Evolutionary conservation across 805 yeast species (phyloP).

Genomic region (Komagataella kurtzmanii): DNA sequence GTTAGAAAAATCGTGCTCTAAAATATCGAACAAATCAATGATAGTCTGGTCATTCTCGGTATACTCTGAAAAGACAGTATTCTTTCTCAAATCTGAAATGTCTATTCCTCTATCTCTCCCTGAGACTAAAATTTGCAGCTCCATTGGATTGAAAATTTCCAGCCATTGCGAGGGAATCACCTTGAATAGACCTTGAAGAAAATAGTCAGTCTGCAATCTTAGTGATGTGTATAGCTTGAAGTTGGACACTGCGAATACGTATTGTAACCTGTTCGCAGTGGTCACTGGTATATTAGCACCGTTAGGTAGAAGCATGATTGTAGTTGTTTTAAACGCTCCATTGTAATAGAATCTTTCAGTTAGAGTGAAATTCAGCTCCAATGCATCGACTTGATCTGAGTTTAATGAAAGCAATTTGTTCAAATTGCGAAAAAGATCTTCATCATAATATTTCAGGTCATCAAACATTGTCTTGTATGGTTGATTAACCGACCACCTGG

Average conservation of each 20-base stretch:
- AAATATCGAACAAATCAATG: slow-evolving; percentile 57
- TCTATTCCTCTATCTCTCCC: slow-evolving; percentile 66
- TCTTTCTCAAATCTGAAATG: slow-evolving; percentile 48
- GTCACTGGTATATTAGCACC: slow-evolving; percentile 51
- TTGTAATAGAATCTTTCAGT: slow-evolving; percentile 24
- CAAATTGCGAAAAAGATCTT: slow-evolving; percentile 49
- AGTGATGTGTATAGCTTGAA: slow-evolving; percentile 60
- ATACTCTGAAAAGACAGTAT: slow-evolving; percentile 60
- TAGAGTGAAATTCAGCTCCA: slow-evolving; percentile 58
- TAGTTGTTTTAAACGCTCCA: slow-evolving; percentile 8
- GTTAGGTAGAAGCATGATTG: slow-evolving; percentile 44
- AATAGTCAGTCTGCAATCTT: slow-evolving; percentile 42
- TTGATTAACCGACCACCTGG: slow-evolving; percentile 43
- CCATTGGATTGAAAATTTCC: slow-evolving; percentile 71
- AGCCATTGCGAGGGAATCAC: slow-evolving; percentile 68
- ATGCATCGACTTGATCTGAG: slow-evolving; percentile 37
- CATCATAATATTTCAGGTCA: slow-evolving; percentile 63
- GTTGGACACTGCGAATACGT: slow-evolving; percentile 65
- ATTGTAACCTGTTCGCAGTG: slow-evolving; percentile 48
- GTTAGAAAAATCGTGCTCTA: slow-evolving; percentile 44
- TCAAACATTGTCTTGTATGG: slow-evolving; percentile 50
- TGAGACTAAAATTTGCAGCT: slow-evolving; percentile 71
- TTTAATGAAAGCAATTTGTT: slow-evolving; percentile 44
- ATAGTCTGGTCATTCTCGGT: slow-evolving; percentile 44
- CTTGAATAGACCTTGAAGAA: slow-evolving; percentile 57